A percentile compares a stretch with the other conserved stretches of the same genome.
Evolutionary conservation across 2,329 filamentous ascomycete species (phyloP).

Genomic region (Verticillium longisporum): DNA sequence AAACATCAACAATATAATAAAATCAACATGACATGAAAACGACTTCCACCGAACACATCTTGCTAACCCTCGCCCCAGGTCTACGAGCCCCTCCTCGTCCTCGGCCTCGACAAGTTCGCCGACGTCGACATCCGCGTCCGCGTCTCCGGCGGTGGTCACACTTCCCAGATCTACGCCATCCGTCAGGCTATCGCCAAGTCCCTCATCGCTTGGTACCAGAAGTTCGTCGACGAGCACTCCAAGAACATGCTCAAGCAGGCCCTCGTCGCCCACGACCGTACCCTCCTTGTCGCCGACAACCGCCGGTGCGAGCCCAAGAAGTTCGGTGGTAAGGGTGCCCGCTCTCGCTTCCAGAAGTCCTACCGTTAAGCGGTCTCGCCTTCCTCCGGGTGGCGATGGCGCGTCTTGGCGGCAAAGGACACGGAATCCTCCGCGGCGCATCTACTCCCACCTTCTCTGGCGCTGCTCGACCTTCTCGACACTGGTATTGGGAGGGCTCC

Average conservation of each 20-base stretch:
- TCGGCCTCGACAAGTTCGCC: slow-evolving; percentile 96
- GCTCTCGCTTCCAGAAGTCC: slow-evolving; percentile 97
- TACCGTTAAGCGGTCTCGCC: slow-evolving; percentile 69
- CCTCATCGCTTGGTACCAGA: slow-evolving; percentile 92
- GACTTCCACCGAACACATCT: not conserved
- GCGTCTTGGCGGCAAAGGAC: not conserved
- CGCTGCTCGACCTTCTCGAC: too few relatives aligned
- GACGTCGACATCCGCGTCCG: slow-evolving; percentile 96
- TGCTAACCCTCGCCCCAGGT: slow-evolving; percentile 47
- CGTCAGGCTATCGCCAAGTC: slow-evolving; percentile 98
- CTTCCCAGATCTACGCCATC: slow-evolving; percentile 95
- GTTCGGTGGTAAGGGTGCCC: slow-evolving; percentile 87
- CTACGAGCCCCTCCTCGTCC: slow-evolving; percentile 97
- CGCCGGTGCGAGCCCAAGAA: slow-evolving; percentile 99
- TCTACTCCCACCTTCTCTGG: not conserved
- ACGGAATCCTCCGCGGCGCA: not conserved
- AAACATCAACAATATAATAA: not conserved
- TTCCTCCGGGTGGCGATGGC: not conserved
- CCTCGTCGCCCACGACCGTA: slow-evolving; percentile 92
- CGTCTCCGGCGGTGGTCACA: slow-evolving; percentile 95
- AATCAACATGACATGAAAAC: not conserved
- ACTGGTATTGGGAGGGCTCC: too few relatives aligned
- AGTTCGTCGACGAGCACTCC: slow-evolving; percentile 99
- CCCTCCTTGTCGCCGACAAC: slow-evolving; percentile 98
- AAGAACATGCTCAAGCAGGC: slow-evolving; percentile 99